Evolutionary conservation across 139 green algal species (phyloP), one percentile per base, ranked within the genome.

Genomic region (Volvox africanus): DNA sequence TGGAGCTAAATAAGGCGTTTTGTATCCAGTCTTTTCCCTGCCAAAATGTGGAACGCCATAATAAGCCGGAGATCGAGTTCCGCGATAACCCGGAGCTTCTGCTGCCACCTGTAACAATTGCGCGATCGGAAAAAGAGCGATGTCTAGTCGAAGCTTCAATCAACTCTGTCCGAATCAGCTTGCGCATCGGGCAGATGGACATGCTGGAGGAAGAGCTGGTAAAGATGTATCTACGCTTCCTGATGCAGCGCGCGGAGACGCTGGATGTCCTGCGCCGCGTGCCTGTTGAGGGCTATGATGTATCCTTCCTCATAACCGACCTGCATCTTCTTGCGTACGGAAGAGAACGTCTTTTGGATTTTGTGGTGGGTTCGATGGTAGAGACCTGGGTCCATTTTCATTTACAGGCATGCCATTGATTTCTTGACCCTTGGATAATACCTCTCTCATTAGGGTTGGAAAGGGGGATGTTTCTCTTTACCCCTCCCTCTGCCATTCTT

Each of bases 291-390:
- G 92, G 87, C 0, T 92, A 92, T 76, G 95, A 97, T 92, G 88
- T 97, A 16, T 95, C 88, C 21, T 96, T 97, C 62, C 92, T 97
- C 17, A 92, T 97, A 50, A 97, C 96, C 3, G 88, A 93, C 78
- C 44, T 78, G 37, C 96, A 97, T 87, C 80, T 82, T 33, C 85
- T 97, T 30, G 26, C 80, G 35, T 93, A 95, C 82, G 85, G 88
- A 2, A 67, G 84, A 32, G 61, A 92, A 28, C 80, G 84, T 21
- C 88, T 97, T 37, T 78, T 97, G 33, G 93, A 97, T 69, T 97
- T 97, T 71, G 88, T 97, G 35, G 92, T 94, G 73, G 30, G 91
- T 81, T 28, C 11, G 65, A 28, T 55, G 5, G 44, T 55, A 55
- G 44, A 55, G 44, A 55, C 44, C 44, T 55, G 9, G 44, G 44